These are phyloP conservation scores for Ceriops decandra DNA, from an alignment of 345 rosid genomes.

Conservation along the genomic window DNA sequence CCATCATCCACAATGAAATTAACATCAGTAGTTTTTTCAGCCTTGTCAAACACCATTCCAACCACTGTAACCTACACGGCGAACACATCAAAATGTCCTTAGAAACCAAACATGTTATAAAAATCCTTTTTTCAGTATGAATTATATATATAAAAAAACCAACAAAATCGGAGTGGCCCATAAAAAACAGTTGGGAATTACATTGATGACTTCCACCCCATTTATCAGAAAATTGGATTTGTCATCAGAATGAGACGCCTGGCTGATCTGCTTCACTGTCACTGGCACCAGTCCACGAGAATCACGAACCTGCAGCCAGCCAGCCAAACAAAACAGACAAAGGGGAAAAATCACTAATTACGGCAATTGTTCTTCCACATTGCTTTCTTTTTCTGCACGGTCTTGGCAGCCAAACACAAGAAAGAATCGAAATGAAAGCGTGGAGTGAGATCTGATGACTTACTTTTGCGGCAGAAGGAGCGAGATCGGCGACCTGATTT, in stretches of 20 bases:
- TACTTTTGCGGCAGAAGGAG: constrained; percentile 55
- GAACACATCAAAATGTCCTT: background rate
- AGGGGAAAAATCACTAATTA: background rate
- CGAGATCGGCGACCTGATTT: constrained; percentile 46
- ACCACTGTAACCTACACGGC: constrained; percentile 59
- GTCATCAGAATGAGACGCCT: constrained; percentile 65
- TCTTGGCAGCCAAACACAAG: background rate
- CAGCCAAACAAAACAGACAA: background rate
- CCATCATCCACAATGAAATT: constrained; percentile 77
- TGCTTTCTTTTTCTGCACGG: background rate
- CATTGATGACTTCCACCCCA: constrained; percentile 62
- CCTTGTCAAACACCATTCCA: constrained; percentile 64
- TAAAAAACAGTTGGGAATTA: constrained; percentile 16
- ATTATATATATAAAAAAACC: background rate
- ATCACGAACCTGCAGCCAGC: constrained; percentile 50
- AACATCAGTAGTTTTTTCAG: constrained; percentile 57
- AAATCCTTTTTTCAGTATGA: background rate
- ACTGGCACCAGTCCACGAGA: constrained; percentile 64
- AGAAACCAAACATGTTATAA: background rate
- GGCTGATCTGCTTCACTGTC: constrained; percentile 83
- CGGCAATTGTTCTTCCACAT: background rate
- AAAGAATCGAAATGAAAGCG: background rate
- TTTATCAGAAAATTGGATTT: constrained; percentile 61
- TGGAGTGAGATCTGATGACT: constrained; percentile 1
- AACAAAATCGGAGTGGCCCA: background rate